These are phyloP conservation scores for Polyporus tsugae DNA, from an alignment of 1,284 basidiomycete species.

Conservation along the genomic window DNA sequence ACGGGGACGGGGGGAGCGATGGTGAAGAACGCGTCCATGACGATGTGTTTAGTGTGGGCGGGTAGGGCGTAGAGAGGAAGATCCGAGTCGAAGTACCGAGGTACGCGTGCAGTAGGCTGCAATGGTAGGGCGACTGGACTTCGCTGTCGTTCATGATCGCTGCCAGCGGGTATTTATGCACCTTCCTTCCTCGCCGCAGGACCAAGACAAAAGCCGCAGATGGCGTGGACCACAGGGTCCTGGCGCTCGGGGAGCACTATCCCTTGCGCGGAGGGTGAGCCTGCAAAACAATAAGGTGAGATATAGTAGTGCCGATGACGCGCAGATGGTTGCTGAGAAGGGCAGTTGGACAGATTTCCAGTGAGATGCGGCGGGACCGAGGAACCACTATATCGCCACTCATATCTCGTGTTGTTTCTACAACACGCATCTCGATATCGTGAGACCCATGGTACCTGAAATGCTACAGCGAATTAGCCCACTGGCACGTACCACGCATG, in stretches of 20 bases:
- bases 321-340: not conserved
- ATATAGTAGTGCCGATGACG: not conserved
- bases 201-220: slow-evolving; percentile 25
- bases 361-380: not conserved
- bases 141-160: slow-evolving; percentile 16
- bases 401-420: not conserved
- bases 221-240: not conserved
- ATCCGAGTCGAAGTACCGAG: slow-evolving; percentile 11
- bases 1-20: slow-evolving; percentile 30
- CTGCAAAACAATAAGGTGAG: slow-evolving; percentile 10
- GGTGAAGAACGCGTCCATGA: slow-evolving; percentile 34
- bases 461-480: not conserved
- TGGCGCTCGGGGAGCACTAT: not conserved
- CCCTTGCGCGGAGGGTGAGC: too few relatives aligned
- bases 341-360: not conserved
- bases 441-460: not conserved
- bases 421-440: not conserved
- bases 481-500: not conserved
- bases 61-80: slow-evolving; percentile 5
- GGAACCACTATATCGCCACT: not conserved
- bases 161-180: slow-evolving; percentile 2
- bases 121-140: slow-evolving; percentile 16
- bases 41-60: slow-evolving; percentile 13
- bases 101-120: not conserved
- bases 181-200: slow-evolving; percentile 16